Percentiles rank a stretch among this genome's conserved stretches.
These are phyloP conservation scores for Fragaria vesca DNA, from an alignment of 306 rosid species.

Conservation along the genomic window DNA sequence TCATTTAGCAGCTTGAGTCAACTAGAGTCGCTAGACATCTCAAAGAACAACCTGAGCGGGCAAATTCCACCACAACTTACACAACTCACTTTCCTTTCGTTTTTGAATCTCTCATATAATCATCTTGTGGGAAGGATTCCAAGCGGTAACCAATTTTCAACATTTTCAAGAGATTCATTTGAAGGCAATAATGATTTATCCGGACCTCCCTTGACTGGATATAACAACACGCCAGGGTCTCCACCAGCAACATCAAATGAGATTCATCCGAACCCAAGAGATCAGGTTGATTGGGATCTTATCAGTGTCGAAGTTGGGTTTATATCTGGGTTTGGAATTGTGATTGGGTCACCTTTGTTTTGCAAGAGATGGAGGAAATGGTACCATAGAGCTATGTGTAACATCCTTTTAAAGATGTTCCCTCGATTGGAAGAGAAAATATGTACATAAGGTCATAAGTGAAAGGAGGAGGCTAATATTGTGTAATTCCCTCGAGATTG, in stretches of 20 bases:
- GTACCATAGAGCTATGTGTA: neutral
- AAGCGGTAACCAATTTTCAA: constrained; percentile 24
- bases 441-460: no score
- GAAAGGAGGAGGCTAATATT: no score
- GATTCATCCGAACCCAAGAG: neutral
- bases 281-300: neutral
- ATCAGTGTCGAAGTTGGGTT: neutral
- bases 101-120: constrained; percentile 30
- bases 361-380: neutral
- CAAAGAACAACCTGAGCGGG: constrained; percentile 20
- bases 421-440: neutral
- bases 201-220: constrained; percentile 21
- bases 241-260: neutral
- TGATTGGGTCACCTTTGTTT: neutral
- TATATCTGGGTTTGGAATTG: neutral
- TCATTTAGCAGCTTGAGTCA: constrained; percentile 20
- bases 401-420: neutral
- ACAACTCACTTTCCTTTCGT: constrained; percentile 11
- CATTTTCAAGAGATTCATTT: constrained; percentile 31
- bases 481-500: no score
- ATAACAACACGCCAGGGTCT: neutral
- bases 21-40: constrained; percentile 37
- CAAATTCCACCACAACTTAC: constrained; percentile 29
- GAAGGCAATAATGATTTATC: constrained; percentile 30
- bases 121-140: constrained; percentile 38